Evolutionary conservation across 2,329 filamentous ascomycete species (phyloP).

Genomic region (Xenoacremonium recifei): DNA sequence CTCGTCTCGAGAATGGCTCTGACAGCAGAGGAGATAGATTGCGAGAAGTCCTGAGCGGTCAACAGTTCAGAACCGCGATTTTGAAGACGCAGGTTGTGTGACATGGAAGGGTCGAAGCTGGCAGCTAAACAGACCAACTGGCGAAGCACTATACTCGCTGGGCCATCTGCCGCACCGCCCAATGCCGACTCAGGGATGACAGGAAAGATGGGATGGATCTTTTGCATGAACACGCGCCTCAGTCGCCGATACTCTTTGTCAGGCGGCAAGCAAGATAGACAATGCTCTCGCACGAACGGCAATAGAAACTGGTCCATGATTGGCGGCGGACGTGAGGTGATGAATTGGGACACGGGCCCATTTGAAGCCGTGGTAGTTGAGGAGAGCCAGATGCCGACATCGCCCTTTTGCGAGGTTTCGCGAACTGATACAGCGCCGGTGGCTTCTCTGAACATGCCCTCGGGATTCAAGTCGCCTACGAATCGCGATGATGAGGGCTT

Average conservation of each 20-base stretch:
- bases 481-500: conserved; percentile 43
- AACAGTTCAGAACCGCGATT: conserved; percentile 38
- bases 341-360: conserved; percentile 34
- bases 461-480: conserved; percentile 59
- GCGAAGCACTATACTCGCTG: conserved; percentile 43
- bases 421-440: conserved; percentile 36
- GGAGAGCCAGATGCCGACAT: conserved; percentile 56
- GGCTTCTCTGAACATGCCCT: conserved; percentile 58
- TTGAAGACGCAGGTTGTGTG: conserved; percentile 42
- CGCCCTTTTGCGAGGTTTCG: conserved; percentile 45
- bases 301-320: conserved; percentile 40
- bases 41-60: conserved; percentile 47
- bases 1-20: conserved; percentile 51
- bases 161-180: conserved; percentile 26
- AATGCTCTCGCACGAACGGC: conserved; percentile 45
- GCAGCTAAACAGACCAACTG: conserved; percentile 57
- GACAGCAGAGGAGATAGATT: conserved; percentile 46
- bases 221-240: conserved; percentile 46
- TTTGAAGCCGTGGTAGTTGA: conserved; percentile 23
- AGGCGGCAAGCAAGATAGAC: conserved; percentile 47
- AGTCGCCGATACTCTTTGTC: conserved; percentile 45
- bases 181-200: conserved; percentile 42
- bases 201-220: conserved; percentile 55
- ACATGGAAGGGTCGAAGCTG: conserved; percentile 46
- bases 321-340: conserved; percentile 35